phyloP scores from a whole-genome alignment of 2,329 filamentous ascomycete genomes.

The Trichoderma lentiforme region DNA sequence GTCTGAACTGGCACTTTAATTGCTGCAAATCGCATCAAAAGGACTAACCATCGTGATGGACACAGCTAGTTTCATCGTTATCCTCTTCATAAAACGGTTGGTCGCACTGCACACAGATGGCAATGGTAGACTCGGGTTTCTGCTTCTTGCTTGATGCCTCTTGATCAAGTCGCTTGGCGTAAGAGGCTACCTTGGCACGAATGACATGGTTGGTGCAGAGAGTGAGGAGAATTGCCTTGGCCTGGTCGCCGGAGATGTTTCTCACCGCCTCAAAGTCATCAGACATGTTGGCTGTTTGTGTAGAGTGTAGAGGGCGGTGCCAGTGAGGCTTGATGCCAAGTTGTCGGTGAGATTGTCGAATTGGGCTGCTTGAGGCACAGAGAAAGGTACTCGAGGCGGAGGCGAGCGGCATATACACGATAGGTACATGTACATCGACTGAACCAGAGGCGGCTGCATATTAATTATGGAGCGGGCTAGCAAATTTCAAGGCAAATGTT shows the following conservation, averaged over 20 bases:
- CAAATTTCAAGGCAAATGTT: neutral
- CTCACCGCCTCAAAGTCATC: neutral
- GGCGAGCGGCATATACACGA: neutral
- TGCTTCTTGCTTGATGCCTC: neutral
- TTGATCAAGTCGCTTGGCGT: neutral
- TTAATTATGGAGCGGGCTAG: neutral
- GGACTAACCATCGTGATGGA: neutral
- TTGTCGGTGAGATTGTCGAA: neutral
- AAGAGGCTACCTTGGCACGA: neutral
- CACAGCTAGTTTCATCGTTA: neutral
- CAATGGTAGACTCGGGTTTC: neutral
- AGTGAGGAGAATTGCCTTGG: neutral
- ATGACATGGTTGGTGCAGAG: neutral
- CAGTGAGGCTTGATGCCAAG: neutral
- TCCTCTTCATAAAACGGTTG: neutral
- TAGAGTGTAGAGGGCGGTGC: neutral
- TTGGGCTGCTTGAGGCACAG: neutral
- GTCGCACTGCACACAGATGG: constrained; percentile 1
- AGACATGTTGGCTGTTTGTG: neutral
- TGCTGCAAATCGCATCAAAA: neutral
- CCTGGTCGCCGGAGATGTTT: neutral
- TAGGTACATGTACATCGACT: neutral
- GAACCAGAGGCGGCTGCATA: neutral
- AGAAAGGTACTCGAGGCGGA: neutral
- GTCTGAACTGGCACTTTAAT: neutral